Percentiles rank a stretch among this genome's conserved stretches.
Conservation (phyloP, 2,329 filamentous ascomycete species). For the Plenodomus biglobosus region DNA sequence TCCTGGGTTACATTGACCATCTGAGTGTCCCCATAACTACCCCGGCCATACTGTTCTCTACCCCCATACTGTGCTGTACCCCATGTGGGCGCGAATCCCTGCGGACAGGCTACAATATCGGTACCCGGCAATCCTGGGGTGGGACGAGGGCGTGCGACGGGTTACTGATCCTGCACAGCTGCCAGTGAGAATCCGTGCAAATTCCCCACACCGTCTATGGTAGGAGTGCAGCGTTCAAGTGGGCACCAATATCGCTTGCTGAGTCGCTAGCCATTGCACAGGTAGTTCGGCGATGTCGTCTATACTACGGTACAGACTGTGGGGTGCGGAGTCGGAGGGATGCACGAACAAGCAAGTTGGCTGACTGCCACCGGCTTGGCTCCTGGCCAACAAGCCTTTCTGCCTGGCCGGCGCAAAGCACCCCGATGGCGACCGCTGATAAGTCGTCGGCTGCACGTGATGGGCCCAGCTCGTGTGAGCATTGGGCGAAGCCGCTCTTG, state of each 20-base stretch:
- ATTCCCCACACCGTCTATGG: constrained; percentile 11
- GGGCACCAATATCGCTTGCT: constrained; percentile 10
- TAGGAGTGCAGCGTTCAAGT: constrained; percentile 7
- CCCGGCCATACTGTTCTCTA: too few species aligned
- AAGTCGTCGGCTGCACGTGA: constrained; percentile 18
- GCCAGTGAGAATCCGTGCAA: constrained; percentile 9
- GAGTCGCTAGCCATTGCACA: constrained; percentile 19
- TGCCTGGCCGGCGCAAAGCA: constrained; percentile 26
- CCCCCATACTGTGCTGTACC: too few species aligned
- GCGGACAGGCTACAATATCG: constrained; percentile 16
- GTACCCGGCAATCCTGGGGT: constrained; percentile 24
- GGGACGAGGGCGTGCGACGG: constrained; percentile 10
- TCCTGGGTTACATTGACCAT: constrained; percentile 20
- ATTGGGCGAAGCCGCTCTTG: constrained; percentile 15
- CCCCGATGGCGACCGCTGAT: constrained; percentile 19
- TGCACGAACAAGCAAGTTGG: constrained; percentile 24
- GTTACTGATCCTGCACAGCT: constrained; percentile 9
- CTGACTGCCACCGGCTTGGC: constrained; percentile 27
- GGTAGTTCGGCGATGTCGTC: constrained; percentile 10
- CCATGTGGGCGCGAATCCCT: constrained; percentile 11
- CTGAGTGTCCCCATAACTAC: constrained; percentile 17
- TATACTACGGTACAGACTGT: constrained; percentile 23
- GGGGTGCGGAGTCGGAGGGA: constrained; percentile 18
- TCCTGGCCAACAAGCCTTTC: constrained; percentile 12
- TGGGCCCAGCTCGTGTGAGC: constrained; percentile 22